Percentiles rank a stretch among this genome's conserved stretches.
Evolutionary conservation across 345 rosid genomes (phyloP).

Genomic region (Populus simonii): DNA sequence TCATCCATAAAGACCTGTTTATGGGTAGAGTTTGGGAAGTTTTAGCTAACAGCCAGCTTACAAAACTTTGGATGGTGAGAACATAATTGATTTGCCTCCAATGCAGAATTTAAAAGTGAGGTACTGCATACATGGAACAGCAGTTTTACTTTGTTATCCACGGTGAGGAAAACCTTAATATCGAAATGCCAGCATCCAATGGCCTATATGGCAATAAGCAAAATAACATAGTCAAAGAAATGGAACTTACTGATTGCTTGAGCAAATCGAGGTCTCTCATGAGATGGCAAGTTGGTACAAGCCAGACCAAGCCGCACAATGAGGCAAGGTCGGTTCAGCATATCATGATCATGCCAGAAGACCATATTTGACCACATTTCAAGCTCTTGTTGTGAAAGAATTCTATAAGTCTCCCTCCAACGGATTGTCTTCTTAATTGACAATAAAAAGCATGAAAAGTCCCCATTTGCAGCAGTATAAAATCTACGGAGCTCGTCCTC

Average conservation of each 20-base stretch:
- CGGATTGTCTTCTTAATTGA: constrained; percentile 82
- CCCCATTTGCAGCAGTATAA: constrained; percentile 73
- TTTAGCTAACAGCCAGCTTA: background rate
- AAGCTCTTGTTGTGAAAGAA: constrained; percentile 79
- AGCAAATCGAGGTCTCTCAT: constrained; percentile 76
- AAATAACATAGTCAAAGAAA: constrained; percentile 1
- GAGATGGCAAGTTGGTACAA: constrained; percentile 55
- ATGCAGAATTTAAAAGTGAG: background rate
- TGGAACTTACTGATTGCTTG: constrained; percentile 82
- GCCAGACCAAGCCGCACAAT: constrained; percentile 85
- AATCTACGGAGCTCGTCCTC: constrained; percentile 77
- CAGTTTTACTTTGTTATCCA: background rate
- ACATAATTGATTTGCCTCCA: background rate
- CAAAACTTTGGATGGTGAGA: background rate
- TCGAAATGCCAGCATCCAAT: background rate
- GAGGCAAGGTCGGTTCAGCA: constrained; percentile 74
- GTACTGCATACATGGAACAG: background rate
- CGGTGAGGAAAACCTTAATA: background rate
- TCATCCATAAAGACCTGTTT: background rate
- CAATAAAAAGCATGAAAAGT: constrained; percentile 55
- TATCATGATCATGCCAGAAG: constrained; percentile 95
- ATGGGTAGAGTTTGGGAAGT: background rate
- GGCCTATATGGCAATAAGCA: background rate
- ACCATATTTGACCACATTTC: constrained; percentile 71
- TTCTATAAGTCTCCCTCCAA: constrained; percentile 85